phyloP scores from a whole-genome alignment of 1,139 yeast genomes.

The Hansenula anomala region DNA sequence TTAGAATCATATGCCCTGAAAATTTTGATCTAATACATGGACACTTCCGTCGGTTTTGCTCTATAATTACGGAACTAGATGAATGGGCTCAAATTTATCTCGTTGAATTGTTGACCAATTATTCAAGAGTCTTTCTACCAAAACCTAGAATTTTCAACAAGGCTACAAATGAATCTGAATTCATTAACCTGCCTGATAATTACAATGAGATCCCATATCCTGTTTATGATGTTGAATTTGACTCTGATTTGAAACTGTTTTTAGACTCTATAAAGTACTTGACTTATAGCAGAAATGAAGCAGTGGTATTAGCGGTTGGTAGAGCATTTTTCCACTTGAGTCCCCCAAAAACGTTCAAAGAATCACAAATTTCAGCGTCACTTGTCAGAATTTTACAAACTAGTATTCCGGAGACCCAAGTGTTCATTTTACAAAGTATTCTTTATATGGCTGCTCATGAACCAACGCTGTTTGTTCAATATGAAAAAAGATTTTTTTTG shows the following conservation, averaged over 20 bases:
- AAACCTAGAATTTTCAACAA: slow-evolving; percentile 38
- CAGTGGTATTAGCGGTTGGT: slow-evolving; percentile 58
- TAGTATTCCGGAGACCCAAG: slow-evolving; percentile 31
- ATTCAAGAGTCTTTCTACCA: slow-evolving; percentile 56
- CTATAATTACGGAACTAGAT: slow-evolving; percentile 52
- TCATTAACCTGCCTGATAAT: slow-evolving; percentile 37
- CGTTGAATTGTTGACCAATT: slow-evolving; percentile 62
- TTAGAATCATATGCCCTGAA: slow-evolving; percentile 49
- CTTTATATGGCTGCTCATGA: slow-evolving; percentile 35
- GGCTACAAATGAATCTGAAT: slow-evolving; percentile 24
- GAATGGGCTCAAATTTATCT: slow-evolving; percentile 69
- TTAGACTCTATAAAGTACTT: slow-evolving; percentile 41
- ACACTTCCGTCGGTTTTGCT: slow-evolving; percentile 58
- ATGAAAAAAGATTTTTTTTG: slow-evolving; percentile 50
- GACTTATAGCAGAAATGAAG: slow-evolving; percentile 48
- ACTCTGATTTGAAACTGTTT: slow-evolving; percentile 54
- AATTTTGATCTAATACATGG: slow-evolving; percentile 68
- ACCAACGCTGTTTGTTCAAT: slow-evolving; percentile 41
- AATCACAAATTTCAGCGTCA: slow-evolving; percentile 44
- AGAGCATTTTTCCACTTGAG: slow-evolving; percentile 51
- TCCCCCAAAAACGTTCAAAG: slow-evolving; percentile 44
- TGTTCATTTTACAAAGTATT: slow-evolving; percentile 40
- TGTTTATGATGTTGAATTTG: slow-evolving; percentile 39
- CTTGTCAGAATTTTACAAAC: slow-evolving; percentile 37
- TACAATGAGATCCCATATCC: slow-evolving; percentile 32